Evolutionary conservation across 345 rosid species (phyloP).

Genomic region (Citrus trifoliata): DNA sequence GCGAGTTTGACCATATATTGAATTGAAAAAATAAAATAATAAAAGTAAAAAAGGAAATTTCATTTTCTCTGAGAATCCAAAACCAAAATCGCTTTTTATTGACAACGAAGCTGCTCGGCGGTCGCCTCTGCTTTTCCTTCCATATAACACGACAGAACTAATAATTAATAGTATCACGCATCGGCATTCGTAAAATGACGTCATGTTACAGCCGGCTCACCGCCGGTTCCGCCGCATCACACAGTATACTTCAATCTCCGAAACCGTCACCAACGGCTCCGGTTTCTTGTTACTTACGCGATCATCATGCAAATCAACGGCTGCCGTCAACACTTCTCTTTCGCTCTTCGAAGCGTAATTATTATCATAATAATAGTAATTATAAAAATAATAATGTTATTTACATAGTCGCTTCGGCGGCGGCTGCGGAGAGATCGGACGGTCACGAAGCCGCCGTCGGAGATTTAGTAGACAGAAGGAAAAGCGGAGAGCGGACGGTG

Average conservation of each 20-base stretch:
- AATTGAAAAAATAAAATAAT: no score
- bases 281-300: slow-evolving; percentile 25
- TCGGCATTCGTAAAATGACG: slow-evolving; percentile 32
- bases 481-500: slow-evolving; percentile 23
- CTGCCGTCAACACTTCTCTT: slow-evolving; percentile 22
- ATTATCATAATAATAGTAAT: no score
- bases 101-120: no score
- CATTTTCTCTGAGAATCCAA: no score
- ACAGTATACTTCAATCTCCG: slow-evolving; percentile 21
- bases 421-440: slow-evolving; percentile 32
- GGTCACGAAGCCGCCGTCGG: slow-evolving; percentile 39
- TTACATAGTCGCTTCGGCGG: slow-evolving; percentile 32
- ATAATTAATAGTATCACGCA: neutral
- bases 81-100: no score
- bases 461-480: slow-evolving; percentile 21
- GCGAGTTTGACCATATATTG: no score
- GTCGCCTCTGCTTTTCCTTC: no score
- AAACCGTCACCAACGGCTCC: slow-evolving; percentile 15
- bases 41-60: no score
- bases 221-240: slow-evolving; percentile 24
- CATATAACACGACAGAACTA: neutral
- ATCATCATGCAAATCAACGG: slow-evolving; percentile 15
- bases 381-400: no score
- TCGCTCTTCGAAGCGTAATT: slow-evolving; percentile 25
- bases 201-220: slow-evolving; percentile 48